These are phyloP conservation scores for Passalora sequoiae DNA, from an alignment of 2,329 filamentous ascomycete genomes.

Conservation along the genomic window DNA sequence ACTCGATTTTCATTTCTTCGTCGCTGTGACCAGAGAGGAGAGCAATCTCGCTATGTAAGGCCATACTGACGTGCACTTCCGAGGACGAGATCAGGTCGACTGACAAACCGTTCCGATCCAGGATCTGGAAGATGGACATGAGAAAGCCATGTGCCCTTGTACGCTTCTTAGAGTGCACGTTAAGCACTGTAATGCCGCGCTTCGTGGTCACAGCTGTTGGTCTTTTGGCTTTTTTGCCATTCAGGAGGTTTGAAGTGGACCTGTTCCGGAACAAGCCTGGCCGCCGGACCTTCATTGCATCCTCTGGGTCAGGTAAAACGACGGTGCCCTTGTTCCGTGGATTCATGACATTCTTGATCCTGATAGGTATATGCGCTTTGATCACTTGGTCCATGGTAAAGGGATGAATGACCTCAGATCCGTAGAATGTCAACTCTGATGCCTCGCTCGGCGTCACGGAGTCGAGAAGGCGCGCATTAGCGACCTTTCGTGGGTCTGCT, in stretches of 20 bases:
- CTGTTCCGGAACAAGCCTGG: conserved; percentile 49
- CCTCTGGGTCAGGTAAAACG: conserved; percentile 69
- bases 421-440: conserved; percentile 75
- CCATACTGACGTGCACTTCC: conserved; percentile 97
- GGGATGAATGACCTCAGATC: conserved; percentile 91
- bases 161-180: conserved; percentile 95
- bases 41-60: conserved; percentile 72
- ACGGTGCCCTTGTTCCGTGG: conserved; percentile 72
- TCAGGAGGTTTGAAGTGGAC: conserved; percentile 38
- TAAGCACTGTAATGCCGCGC: conserved; percentile 92
- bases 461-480: conserved; percentile 81
- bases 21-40: conserved; percentile 44
- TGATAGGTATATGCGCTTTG: conserved; percentile 72
- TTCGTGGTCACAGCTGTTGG: conserved; percentile 84
- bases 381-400: conserved; percentile 95
- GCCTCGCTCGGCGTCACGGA: conserved; percentile 92
- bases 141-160: conserved; percentile 96
- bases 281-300: conserved; percentile 49
- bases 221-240: conserved; percentile 42
- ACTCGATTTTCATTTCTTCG: conserved; percentile 46
- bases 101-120: conserved; percentile 79
- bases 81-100: conserved; percentile 95
- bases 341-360: conserved; percentile 91
- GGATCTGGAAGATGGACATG: conserved; percentile 84
- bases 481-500: conserved; percentile 79